Evolutionary conservation across 2,329 filamentous ascomycete genomes (phyloP).

Genomic region (Xylariales sp.): DNA sequence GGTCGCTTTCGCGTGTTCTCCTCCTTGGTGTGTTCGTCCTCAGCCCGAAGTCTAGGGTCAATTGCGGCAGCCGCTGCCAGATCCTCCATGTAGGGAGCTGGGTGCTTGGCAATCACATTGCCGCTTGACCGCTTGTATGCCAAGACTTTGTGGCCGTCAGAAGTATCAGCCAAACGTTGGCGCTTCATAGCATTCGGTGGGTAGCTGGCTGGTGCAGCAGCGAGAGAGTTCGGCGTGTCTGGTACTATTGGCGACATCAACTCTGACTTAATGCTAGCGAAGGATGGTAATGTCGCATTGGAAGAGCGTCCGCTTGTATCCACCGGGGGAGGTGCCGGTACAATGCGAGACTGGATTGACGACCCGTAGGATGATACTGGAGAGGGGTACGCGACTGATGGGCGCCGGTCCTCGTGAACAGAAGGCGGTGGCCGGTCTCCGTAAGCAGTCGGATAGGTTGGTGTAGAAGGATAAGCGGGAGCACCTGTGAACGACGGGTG

Average conservation of each 20-base stretch:
- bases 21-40: too few relatives aligned
- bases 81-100: background rate
- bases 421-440: background rate
- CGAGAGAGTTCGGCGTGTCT: too few relatives aligned
- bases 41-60: too few relatives aligned
- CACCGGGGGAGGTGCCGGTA: constrained; percentile 2
- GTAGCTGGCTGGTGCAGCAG: too few relatives aligned
- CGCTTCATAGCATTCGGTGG: too few relatives aligned
- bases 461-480: constrained; percentile 1
- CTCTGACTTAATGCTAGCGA: too few relatives aligned
- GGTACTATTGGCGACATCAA: too few relatives aligned
- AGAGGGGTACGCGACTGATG: constrained; percentile 4
- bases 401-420: constrained; percentile 2
- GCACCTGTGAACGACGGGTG: constrained; percentile 11
- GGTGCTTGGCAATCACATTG: background rate
- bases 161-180: too few relatives aligned
- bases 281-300: too few relatives aligned
- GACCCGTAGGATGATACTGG: constrained; percentile 1
- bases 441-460: constrained; percentile 3
- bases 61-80: too few relatives aligned
- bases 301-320: constrained; percentile 11
- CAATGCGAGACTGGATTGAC: constrained; percentile 2
- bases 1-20: too few relatives aligned
- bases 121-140: background rate
- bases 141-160: too few relatives aligned